Conservation (phyloP, 2,329 filamentous ascomycete genomes). For the Colletotrichum melonis region DNA sequence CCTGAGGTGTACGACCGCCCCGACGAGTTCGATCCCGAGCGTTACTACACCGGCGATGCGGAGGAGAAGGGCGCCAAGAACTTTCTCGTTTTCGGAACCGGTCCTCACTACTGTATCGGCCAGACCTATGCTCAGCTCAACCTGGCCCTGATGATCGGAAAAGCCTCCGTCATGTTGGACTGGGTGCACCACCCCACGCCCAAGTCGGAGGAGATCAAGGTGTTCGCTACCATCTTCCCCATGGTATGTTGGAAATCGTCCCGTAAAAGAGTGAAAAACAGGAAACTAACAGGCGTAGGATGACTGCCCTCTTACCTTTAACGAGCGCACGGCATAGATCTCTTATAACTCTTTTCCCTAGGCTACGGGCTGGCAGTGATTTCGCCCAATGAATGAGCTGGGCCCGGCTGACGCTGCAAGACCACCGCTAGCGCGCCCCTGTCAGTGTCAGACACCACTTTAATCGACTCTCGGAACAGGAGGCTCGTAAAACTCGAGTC, state of each 20-base stretch:
- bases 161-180: constrained; percentile 86
- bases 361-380: neutral
- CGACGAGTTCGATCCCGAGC: constrained; percentile 88
- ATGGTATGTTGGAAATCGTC: constrained; percentile 70
- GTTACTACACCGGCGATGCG: constrained; percentile 90
- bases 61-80: constrained; percentile 91
- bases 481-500: constrained; percentile 8
- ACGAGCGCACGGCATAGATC: constrained; percentile 60
- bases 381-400: constrained; percentile 5
- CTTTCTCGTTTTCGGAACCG: constrained; percentile 94
- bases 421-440: constrained; percentile 12
- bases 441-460: constrained; percentile 18
- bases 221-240: constrained; percentile 98
- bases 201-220: constrained; percentile 92
- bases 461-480: neutral
- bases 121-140: constrained; percentile 93
- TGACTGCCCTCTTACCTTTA: constrained; percentile 84
- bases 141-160: constrained; percentile 89
- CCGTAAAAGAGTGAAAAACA: constrained; percentile 21
- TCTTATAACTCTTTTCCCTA: neutral
- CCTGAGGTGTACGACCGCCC: constrained; percentile 92
- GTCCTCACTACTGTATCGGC: constrained; percentile 95
- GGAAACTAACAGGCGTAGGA: constrained; percentile 64
- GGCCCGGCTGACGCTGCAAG: neutral
- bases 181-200: constrained; percentile 92